phyloP scores from a whole-genome alignment of 371 early-diverging fungal species.

The Rhizopus stolonifer region DNA sequence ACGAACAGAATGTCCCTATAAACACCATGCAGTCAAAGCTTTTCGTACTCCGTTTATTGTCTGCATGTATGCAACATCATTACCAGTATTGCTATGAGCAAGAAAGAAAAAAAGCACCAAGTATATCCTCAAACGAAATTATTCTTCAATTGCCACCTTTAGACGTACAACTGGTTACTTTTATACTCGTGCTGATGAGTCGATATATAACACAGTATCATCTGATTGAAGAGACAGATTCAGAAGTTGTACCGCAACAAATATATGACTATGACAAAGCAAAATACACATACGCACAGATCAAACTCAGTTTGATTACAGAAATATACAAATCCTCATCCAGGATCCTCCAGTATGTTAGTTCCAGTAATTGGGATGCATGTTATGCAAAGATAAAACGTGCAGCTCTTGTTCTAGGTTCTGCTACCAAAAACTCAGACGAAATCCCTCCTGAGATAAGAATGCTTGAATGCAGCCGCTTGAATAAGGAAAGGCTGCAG shows the following conservation, averaged over 20 bases:
- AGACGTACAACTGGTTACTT: conserved; percentile 70
- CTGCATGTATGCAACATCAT: conserved; percentile 73
- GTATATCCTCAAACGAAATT: conserved; percentile 12
- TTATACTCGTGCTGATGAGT: conserved; percentile 60
- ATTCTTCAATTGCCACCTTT: conserved; percentile 51
- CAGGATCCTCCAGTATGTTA: conserved; percentile 75
- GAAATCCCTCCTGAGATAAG: conserved; percentile 65
- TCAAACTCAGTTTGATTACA: conserved; percentile 42
- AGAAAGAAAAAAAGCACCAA: conserved; percentile 16
- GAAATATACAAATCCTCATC: conserved; percentile 70
- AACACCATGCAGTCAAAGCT: conserved; percentile 75
- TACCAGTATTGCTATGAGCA: conserved; percentile 45
- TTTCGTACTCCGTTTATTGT: conserved; percentile 70
- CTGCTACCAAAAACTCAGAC: conserved; percentile 39
- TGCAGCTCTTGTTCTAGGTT: conserved; percentile 46
- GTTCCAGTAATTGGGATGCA: conserved; percentile 80
- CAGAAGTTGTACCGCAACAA: background rate
- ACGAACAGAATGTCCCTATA: conserved; percentile 58
- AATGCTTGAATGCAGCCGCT: conserved; percentile 71
- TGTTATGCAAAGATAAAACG: conserved; percentile 72
- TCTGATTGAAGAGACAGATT: conserved; percentile 33
- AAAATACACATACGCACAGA: conserved; percentile 32
- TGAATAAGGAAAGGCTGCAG: conserved; percentile 65
- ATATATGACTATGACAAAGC: conserved; percentile 11
- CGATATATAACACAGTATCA: conserved; percentile 63